Conservation (phyloP, 257 asterid species). For the Nicotiana paniculata region DNA sequence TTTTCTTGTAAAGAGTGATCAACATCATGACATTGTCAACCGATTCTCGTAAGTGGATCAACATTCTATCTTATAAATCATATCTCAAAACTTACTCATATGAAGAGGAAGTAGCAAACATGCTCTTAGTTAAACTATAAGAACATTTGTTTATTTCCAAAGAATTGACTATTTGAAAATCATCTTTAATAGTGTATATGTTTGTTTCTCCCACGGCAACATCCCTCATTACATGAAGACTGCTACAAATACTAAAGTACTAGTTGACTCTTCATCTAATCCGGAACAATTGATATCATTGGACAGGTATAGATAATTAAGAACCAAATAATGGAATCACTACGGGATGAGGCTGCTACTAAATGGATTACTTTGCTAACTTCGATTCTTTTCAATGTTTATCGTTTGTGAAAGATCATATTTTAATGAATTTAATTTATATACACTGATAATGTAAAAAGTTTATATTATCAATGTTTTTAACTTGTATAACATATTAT, state of each 20-base stretch:
- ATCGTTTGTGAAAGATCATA: neutral
- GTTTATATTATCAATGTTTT: neutral
- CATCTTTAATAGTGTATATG: neutral
- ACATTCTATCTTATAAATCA: neutral
- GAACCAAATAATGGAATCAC: neutral
- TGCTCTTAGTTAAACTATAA: neutral
- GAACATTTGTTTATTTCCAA: neutral
- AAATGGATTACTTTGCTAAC: neutral
- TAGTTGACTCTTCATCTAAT: neutral
- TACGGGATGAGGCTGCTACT: neutral
- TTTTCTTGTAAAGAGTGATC: neutral
- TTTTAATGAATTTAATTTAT: neutral
- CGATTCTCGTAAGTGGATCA: neutral
- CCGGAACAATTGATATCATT: neutral
- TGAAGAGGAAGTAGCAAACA: neutral
- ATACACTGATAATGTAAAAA: neutral
- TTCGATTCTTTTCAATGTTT: neutral
- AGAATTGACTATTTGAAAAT: neutral
- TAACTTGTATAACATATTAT: neutral
- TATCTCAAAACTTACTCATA: neutral
- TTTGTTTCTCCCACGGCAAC: neutral
- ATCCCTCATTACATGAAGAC: neutral
- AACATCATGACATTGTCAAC: neutral
- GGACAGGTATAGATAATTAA: neutral
- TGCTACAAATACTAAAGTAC: neutral